These are phyloP conservation scores for Neopestalotiopsis rosae DNA, from an alignment of 2,329 filamentous ascomycete genomes.

Conservation along the genomic window DNA sequence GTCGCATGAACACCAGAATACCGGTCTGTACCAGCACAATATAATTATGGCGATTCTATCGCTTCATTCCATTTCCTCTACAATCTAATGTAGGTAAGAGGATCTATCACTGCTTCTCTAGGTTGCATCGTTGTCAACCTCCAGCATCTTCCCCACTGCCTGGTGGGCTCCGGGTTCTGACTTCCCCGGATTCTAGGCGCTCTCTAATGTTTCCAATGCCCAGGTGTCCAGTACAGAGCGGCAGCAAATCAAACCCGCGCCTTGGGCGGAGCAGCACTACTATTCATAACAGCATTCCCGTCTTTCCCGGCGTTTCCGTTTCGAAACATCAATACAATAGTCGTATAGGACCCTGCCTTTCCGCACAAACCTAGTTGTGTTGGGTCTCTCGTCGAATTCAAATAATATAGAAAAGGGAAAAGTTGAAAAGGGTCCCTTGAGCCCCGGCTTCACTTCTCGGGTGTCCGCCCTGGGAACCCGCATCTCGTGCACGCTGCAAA, in stretches of 20 bases:
- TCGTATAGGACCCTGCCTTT: conserved; percentile 3
- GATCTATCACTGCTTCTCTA: too few species aligned
- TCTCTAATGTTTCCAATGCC: neutral
- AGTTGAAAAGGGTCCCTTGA: neutral
- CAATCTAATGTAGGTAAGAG: neutral
- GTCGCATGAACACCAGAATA: neutral
- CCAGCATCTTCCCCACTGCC: neutral
- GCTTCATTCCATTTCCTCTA: neutral
- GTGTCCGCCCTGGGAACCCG: neutral
- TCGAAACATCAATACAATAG: neutral
- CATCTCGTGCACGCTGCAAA: neutral
- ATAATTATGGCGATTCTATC: neutral
- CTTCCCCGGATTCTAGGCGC: neutral
- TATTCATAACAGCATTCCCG: neutral
- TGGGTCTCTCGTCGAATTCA: neutral
- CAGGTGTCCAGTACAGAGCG: neutral
- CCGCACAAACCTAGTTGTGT: neutral
- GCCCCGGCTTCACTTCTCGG: neutral
- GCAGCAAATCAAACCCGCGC: neutral
- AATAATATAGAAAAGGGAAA: neutral
- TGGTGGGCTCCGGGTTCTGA: neutral
- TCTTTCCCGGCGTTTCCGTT: neutral
- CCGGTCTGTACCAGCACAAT: neutral
- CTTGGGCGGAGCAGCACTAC: neutral
- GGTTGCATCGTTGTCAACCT: neutral